Conservation (phyloP, 805 yeast species). For the Jamesozyma jinghongensis region DNA sequence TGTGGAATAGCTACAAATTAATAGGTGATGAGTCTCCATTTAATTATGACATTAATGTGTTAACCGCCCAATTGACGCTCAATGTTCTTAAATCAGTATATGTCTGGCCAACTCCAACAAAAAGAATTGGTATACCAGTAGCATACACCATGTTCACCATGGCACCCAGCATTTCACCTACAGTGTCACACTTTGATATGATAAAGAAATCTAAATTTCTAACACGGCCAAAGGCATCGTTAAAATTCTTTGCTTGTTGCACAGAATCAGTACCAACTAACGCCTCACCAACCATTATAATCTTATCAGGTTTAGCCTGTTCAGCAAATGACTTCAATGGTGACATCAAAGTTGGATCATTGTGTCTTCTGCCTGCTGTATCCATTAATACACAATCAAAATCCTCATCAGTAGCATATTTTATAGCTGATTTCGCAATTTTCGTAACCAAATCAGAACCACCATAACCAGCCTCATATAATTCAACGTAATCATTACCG, state of each 20-base stretch:
- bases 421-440: conserved; percentile 85
- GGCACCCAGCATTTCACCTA: conserved; percentile 91
- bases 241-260: conserved; percentile 87
- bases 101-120: conserved; percentile 95
- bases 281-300: conserved; percentile 98
- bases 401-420: conserved; percentile 56
- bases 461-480: conserved; percentile 93
- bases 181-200: conserved; percentile 92
- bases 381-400: conserved; percentile 88
- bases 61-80: conserved; percentile 88
- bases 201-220: conserved; percentile 82
- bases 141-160: conserved; percentile 97
- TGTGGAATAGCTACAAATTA: no score
- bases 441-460: conserved; percentile 91
- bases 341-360: conserved; percentile 90
- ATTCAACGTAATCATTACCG: conserved; percentile 45
- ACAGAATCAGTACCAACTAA: conserved; percentile 96
- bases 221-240: conserved; percentile 80
- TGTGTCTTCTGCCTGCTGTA: conserved; percentile 96
- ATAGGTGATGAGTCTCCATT: no score
- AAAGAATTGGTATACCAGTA: conserved; percentile 88
- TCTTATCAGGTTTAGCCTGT: conserved; percentile 91
- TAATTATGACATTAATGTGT: conserved; percentile 56
- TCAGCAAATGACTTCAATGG: conserved; percentile 91
- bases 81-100: conserved; percentile 87